phyloP scores from a whole-genome alignment of 2,329 filamentous ascomycete genomes.

The Sporothrix schenckii region DNA sequence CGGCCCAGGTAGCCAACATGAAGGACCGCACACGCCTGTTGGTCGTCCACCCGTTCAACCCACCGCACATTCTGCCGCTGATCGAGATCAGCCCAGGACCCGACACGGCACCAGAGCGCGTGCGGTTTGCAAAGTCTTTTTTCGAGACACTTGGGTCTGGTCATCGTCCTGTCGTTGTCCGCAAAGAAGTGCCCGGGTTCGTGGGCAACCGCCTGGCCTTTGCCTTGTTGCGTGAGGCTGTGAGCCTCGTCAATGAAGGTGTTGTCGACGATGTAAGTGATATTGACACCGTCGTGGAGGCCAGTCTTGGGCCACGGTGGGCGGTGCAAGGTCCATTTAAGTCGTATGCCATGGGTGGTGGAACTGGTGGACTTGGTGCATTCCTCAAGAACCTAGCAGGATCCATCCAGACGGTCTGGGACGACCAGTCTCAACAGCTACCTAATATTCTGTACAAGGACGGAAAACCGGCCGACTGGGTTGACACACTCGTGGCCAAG shows the following conservation, averaged over 20 bases:
- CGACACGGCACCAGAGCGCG: constrained; percentile 39
- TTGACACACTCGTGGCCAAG: constrained; percentile 7
- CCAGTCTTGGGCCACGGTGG: constrained; percentile 33
- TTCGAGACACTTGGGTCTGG: constrained; percentile 43
- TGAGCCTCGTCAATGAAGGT: constrained; percentile 43
- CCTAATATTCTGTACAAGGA: constrained; percentile 20
- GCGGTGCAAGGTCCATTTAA: constrained; percentile 29
- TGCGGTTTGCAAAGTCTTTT: constrained; percentile 44
- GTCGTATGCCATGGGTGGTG: constrained; percentile 31
- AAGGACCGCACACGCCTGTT: constrained; percentile 43
- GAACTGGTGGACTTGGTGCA: constrained; percentile 5
- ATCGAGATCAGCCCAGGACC: constrained; percentile 50
- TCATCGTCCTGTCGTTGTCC: constrained; percentile 47
- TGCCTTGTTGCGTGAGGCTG: constrained; percentile 45
- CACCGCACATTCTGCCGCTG: constrained; percentile 52
- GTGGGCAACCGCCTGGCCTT: constrained; percentile 52
- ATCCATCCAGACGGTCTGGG: constrained; percentile 21
- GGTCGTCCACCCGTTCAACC: constrained; percentile 54
- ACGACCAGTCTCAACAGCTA: constrained; percentile 1
- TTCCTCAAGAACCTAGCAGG: constrained; percentile 17
- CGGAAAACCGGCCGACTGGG: neutral
- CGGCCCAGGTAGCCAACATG: constrained; percentile 40
- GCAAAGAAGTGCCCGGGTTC: constrained; percentile 49
- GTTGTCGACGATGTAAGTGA: constrained; percentile 40
- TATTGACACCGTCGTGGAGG: constrained; percentile 35